Conservation (phyloP, 352 stramenopile species). For the Phytophthora palmivora region DNA sequence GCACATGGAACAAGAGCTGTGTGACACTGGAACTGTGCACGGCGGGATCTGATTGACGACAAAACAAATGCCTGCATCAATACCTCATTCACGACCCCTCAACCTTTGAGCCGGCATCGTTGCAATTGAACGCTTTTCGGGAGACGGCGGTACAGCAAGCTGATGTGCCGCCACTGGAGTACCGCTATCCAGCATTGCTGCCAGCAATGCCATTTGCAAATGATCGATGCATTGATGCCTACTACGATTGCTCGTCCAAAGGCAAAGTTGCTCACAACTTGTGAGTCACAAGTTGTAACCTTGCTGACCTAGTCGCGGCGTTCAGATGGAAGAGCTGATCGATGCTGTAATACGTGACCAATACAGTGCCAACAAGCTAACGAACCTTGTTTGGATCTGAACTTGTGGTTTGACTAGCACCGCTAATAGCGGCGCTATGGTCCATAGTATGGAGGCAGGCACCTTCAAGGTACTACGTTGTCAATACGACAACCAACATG, state of each 20-base stretch:
- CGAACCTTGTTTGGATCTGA: too few species aligned
- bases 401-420: too few species aligned
- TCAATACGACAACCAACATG: too few species aligned
- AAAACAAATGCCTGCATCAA: slow-evolving; percentile 1
- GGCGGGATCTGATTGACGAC: slow-evolving; percentile 18
- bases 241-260: not conserved
- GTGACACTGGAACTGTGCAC: slow-evolving; percentile 1
- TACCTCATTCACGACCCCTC: slow-evolving; percentile 6
- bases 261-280: too few species aligned
- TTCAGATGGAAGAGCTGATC: too few species aligned
- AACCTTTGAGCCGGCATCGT: slow-evolving; percentile 1
- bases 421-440: too few species aligned
- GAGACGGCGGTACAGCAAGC: not conserved
- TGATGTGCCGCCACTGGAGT: not conserved
- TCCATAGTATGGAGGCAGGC: not conserved
- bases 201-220: too few species aligned
- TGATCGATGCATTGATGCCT: slow-evolving; percentile 5
- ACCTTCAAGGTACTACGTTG: slow-evolving; percentile 3
- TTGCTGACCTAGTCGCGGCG: too few species aligned
- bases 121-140: slow-evolving; percentile 13
- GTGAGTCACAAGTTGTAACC: too few species aligned
- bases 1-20: slow-evolving; percentile 46
- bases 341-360: too few species aligned
- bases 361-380: too few species aligned
- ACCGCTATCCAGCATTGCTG: too few species aligned